Percentiles rank a stretch among this genome's conserved stretches.
phyloP scores from a whole-genome alignment of 2,329 filamentous ascomycete genomes.

The Thermothelomyces thermophilus region DNA sequence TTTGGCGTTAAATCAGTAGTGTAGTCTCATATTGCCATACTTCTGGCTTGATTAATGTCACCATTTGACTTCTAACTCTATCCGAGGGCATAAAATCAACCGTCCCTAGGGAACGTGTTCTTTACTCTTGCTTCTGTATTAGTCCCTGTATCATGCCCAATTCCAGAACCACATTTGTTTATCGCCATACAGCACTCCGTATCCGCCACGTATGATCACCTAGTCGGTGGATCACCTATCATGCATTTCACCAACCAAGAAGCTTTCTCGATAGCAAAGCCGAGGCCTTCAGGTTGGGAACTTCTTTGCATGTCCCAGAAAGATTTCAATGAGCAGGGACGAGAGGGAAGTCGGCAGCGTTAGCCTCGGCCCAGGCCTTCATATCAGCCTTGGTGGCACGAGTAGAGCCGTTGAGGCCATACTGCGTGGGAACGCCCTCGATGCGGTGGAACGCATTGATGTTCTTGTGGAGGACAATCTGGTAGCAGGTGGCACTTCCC shows the following conservation, averaged over 20 bases:
- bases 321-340: slow-evolving; percentile 25
- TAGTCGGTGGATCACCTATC: not conserved
- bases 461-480: slow-evolving; percentile 84
- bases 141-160: not conserved
- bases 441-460: slow-evolving; percentile 79
- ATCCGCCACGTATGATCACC: not conserved
- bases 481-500: slow-evolving; percentile 77
- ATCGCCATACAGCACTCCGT: not conserved
- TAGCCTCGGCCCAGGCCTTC: slow-evolving; percentile 29
- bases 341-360: slow-evolving; percentile 29
- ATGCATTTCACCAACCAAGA: not conserved
- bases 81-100: not conserved
- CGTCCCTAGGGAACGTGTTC: not conserved
- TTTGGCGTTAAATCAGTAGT: too few species aligned
- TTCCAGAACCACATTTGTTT: not conserved
- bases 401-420: slow-evolving; percentile 58
- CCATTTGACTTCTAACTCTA: not conserved
- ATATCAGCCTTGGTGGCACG: slow-evolving; percentile 32
- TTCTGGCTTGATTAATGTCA: not conserved
- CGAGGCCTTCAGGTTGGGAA: not conserved
- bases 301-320: not conserved
- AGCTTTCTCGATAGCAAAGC: not conserved
- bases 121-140: not conserved
- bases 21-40: not conserved
- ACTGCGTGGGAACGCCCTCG: slow-evolving; percentile 65